These are phyloP conservation scores for Lactarius akahatsu DNA, from an alignment of 768 basidiomycete genomes.

Conservation along the genomic window DNA sequence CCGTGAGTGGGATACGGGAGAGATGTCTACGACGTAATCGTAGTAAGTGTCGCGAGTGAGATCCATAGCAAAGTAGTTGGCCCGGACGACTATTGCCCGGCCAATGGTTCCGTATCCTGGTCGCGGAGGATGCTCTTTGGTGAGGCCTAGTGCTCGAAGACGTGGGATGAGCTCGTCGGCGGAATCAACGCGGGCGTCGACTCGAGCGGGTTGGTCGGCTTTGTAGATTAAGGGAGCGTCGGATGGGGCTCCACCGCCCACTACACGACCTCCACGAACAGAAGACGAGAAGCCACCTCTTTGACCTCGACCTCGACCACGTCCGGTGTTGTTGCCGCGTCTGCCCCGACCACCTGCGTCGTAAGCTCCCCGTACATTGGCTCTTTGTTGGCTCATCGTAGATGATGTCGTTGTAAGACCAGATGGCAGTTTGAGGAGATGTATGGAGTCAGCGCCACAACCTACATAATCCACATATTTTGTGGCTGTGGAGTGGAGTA, in stretches of 20 bases:
- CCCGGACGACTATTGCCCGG: constrained; percentile 46
- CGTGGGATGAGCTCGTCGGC: neutral
- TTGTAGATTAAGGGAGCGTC: neutral
- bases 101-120: constrained; percentile 35
- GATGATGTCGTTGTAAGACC: neutral
- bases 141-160: neutral
- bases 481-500: too few relatives aligned
- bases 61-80: constrained; percentile 62
- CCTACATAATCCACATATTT: neutral
- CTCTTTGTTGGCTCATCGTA: neutral
- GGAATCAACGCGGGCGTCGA: neutral
- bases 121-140: constrained; percentile 20
- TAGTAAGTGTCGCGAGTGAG: constrained; percentile 46
- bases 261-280: neutral
- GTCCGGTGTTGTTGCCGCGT: neutral
- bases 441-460: neutral
- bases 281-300: neutral
- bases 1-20: constrained; percentile 46
- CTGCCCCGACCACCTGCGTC: neutral
- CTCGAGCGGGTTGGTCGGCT: neutral
- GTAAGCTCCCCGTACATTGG: neutral
- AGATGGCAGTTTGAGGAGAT: neutral
- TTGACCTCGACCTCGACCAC: neutral
- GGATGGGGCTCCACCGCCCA: neutral
- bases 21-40: constrained; percentile 58